A percentile compares a stretch with the other conserved stretches of the same genome.
Evolutionary conservation across 768 basidiomycete genomes (phyloP).

Genomic region (Imleria badia): DNA sequence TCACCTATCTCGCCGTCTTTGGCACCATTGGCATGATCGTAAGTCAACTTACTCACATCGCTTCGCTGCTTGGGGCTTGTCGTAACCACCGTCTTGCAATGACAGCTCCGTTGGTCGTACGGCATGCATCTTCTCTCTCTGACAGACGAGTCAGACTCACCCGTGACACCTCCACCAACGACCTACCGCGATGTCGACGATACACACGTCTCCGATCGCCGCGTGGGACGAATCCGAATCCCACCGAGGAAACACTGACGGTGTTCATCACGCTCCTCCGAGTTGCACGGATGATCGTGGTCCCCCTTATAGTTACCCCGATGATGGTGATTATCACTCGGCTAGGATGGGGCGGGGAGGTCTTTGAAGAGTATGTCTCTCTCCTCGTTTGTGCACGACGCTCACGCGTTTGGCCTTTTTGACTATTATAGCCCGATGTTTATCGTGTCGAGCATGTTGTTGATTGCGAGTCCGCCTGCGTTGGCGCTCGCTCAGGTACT

Average conservation of each 20-base stretch:
- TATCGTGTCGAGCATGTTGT: too few species aligned
- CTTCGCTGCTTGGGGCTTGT: background rate
- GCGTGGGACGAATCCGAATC: slow-evolving; percentile 11
- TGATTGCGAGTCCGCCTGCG: too few species aligned
- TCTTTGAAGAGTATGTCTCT: slow-evolving; percentile 66
- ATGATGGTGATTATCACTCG: slow-evolving; percentile 64
- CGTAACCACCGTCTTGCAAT: too few species aligned
- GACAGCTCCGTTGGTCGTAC: slow-evolving; percentile 87
- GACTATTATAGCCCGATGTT: too few species aligned
- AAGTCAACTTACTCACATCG: slow-evolving; percentile 37
- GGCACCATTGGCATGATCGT: slow-evolving; percentile 96
- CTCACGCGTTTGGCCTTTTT: too few species aligned
- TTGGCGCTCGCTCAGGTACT: too few species aligned
- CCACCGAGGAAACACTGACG: slow-evolving; percentile 75
- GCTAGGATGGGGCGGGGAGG: slow-evolving; percentile 36
- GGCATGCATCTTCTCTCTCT: slow-evolving; percentile 80
- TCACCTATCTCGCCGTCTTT: slow-evolving; percentile 89
- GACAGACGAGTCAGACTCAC: slow-evolving; percentile 26
- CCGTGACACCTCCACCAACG: background rate
- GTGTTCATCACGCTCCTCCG: slow-evolving; percentile 81
- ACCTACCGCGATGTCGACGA: slow-evolving; percentile 13
- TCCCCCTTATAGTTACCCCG: slow-evolving; percentile 77
- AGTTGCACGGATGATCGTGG: slow-evolving; percentile 85
- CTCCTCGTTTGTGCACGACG: background rate
- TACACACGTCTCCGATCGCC: too few species aligned